phyloP scores from a whole-genome alignment of 2,329 filamentous ascomycete species.

The Pestalotiopsis sp. region DNA sequence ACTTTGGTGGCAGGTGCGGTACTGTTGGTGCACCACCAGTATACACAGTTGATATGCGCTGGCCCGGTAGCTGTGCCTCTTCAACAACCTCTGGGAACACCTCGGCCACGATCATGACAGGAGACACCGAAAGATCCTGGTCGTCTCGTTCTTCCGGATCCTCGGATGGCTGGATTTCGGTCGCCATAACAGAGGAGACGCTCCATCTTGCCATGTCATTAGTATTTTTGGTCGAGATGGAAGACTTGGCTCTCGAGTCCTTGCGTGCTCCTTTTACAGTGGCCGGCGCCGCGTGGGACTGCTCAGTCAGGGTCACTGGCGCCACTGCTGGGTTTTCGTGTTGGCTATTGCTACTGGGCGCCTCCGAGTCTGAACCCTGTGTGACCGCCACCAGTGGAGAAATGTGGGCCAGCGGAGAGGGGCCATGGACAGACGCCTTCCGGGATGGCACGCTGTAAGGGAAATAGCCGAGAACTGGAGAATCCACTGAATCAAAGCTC shows the following conservation, averaged over 20 bases:
- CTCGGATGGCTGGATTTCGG: slow-evolving; percentile 18
- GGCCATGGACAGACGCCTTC: slow-evolving; percentile 8
- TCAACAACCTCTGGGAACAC: slow-evolving; percentile 3
- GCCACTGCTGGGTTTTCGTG: neutral
- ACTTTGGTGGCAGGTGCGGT: slow-evolving; percentile 15
- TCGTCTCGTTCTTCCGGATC: slow-evolving; percentile 13
- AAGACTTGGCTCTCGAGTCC: neutral
- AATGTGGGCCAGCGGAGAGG: slow-evolving; percentile 13
- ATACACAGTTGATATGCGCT: slow-evolving; percentile 7
- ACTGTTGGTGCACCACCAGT: neutral
- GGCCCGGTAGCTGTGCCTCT: neutral
- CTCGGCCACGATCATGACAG: slow-evolving; percentile 26
- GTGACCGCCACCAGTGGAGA: slow-evolving; percentile 10
- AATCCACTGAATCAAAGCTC: slow-evolving; percentile 19
- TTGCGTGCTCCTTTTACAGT: neutral
- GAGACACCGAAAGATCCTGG: slow-evolving; percentile 24
- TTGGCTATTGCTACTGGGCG: neutral
- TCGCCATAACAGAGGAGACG: slow-evolving; percentile 16
- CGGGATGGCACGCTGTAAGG: slow-evolving; percentile 14
- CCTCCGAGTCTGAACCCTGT: neutral
- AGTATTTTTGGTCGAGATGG: neutral
- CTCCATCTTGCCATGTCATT: slow-evolving; percentile 1
- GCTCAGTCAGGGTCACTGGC: neutral
- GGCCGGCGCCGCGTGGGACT: neutral
- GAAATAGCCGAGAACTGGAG: slow-evolving; percentile 28